Evolutionary conservation across 768 basidiomycete genomes (phyloP), one percentile per base, ranked within the genome.

Genomic region (Podaxis pistillaris): DNA sequence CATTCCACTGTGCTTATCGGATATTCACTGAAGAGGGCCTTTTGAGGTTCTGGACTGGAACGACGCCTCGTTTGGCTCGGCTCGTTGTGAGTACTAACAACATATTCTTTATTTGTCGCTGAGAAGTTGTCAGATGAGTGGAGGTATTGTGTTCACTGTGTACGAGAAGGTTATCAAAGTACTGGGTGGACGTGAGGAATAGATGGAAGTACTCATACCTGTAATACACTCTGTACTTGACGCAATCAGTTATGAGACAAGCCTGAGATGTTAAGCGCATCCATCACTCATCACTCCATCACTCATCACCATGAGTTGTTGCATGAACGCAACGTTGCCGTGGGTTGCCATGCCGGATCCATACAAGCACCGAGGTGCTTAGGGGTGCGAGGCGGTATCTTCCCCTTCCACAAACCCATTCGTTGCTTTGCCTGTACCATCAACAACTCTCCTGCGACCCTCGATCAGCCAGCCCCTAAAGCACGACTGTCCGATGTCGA

Each of bases 21-120:
- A 95, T 98, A 71, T 87, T 94, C 66, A 94, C 89, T 0, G 96
- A 98, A 73, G 95, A 98, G 70, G 97, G 97, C 2, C 67, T 97
- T 6, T 68, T 86, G n/a, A 83, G 90, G 54, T 97, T 99, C 75
- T 99, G 97, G 97, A 92, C 91, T 2, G 97, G 97, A 2, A 94
- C 96, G 6, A 96, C 96, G 3, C 97, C 97, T 0, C 79, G 96
- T 64, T 74, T 99, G 28, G 85, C 86, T 6, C 83, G 97, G 30
- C 73, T 99, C 54, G 89, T 96, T 70, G 91, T 94, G 68, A 75
- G 90, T 78, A 13, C 17, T 30, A 19, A 36, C 40, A 36, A 41
- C 26, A 37, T 49, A 59, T 30, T 28, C n/a, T 26, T 11, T 26
- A 36, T 33, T 46, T 19, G 63, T 19, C 46, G 24, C 46, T 64